Percentiles rank a stretch among this genome's conserved stretches.
Conservation (phyloP, 2,329 filamentous ascomycete genomes). For the Sporothrix globosa region DNA sequence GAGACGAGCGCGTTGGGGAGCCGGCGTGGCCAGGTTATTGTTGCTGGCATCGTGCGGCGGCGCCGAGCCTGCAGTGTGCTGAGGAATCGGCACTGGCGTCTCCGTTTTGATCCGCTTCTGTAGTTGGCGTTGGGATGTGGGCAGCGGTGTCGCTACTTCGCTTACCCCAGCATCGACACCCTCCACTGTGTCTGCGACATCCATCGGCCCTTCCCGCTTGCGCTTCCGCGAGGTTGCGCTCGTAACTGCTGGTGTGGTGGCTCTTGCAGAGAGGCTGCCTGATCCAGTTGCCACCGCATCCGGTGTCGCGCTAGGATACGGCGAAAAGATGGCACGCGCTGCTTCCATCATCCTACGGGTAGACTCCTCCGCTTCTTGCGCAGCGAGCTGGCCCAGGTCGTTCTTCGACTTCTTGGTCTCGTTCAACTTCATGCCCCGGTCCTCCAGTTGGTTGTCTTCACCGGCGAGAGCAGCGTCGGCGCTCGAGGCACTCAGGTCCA, state of each 20-base stretch:
- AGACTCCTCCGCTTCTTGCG: conserved; percentile 58
- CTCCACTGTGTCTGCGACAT: conserved; percentile 31
- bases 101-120: conserved; percentile 47
- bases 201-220: conserved; percentile 43
- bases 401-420: conserved; percentile 75
- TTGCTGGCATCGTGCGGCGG: conserved; percentile 34
- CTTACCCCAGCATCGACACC: neutral
- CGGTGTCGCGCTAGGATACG: conserved; percentile 28
- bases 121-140: conserved; percentile 24
- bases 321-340: conserved; percentile 41
- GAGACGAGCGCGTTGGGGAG: conserved; percentile 34
- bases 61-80: conserved; percentile 38
- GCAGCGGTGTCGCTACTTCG: neutral
- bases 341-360: conserved; percentile 43
- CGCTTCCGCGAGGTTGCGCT: conserved; percentile 39
- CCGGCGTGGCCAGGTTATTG: conserved; percentile 35
- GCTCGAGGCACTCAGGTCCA: conserved; percentile 63
- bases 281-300: neutral
- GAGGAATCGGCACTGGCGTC: conserved; percentile 46
- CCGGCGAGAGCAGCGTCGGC: conserved; percentile 56
- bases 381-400: conserved; percentile 62
- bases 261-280: conserved; percentile 13
- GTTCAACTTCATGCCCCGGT: conserved; percentile 77
- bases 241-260: conserved; percentile 20
- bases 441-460: conserved; percentile 67